Base-by-base conservation (phyloP, 208 protist genomes). In the Trypanosoma cruzi region DNA sequence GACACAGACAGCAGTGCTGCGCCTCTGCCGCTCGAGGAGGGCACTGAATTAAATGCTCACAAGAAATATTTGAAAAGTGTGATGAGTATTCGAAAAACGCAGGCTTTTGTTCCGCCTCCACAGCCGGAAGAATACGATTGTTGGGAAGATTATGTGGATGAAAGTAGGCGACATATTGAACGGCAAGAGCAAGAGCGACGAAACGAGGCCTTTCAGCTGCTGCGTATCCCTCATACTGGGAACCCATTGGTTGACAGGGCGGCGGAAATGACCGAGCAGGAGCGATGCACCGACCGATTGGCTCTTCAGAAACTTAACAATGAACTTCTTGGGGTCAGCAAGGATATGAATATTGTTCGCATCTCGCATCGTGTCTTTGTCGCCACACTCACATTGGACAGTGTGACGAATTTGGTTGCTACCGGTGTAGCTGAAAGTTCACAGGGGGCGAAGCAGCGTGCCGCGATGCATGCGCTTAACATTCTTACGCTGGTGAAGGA, bases 381-480 rank as follows among this genome's bases (percentile, higher is more conserved):
- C 13, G 76, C 81, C 8, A 90, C 80, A 11, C 72, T 90, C 4
- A 20, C 71, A 2, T 70, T 92, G 13, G 86, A 95, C 56, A 40
- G 64, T 20, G 18, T 46, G 31, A 67, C 60, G 2, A 58, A 73
- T 16, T 54, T 91, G 11, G 65, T 61, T 11, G 89, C 89, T 2
- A 86, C 68, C 0, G 90, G 86, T 5, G 82, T 91, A 34, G 80
- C 64, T 5, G 53, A 50, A 7, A 85, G 36, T 29, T 46, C 49
- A 40, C 91, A 89, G 31, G 64, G 71, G 42, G 86, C 90, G 7
- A 80, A 84, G 65, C 77, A 73, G n/a, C 75, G 75, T 50, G 90
- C 81, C 31, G 89, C 89, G 7, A 79, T 71, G 44, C 85, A 94
- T 68, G 89, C 89, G 31, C 52, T 94, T 29, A 58, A 77, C 48